Conservation (phyloP, 2,329 filamentous ascomycete species). For the Paraphoma sp. region DNA sequence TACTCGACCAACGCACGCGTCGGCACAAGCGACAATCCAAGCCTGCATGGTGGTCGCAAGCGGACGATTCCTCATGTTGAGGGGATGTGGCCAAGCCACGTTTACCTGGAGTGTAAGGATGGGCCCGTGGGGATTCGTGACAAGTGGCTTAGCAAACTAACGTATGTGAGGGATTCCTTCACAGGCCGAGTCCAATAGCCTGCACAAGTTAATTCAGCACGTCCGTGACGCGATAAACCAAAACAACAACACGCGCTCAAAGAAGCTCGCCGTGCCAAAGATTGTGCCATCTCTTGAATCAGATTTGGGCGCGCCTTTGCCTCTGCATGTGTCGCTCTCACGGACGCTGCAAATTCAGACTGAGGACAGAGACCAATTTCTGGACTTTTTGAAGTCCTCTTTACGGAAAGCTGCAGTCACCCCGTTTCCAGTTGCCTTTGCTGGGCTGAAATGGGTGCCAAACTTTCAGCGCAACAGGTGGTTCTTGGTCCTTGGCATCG, state of each 20-base stretch:
- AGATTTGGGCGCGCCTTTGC: constrained; percentile 77
- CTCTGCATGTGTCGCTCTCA: constrained; percentile 91
- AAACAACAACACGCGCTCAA: constrained; percentile 26
- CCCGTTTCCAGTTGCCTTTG: constrained; percentile 58
- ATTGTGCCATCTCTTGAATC: constrained; percentile 76
- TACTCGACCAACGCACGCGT: constrained; percentile 83
- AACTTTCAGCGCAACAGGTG: constrained; percentile 74
- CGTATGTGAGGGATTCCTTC: constrained; percentile 47
- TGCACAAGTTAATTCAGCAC: constrained; percentile 38
- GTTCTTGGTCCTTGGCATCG: constrained; percentile 79
- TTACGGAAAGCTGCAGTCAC: constrained; percentile 52
- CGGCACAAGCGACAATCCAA: constrained; percentile 80
- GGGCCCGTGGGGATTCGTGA: constrained; percentile 4
- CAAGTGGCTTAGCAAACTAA: constrained; percentile 32
- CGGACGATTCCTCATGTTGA: constrained; percentile 82
- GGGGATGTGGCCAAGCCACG: constrained; percentile 91
- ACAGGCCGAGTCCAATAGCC: constrained; percentile 36
- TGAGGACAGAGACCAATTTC: constrained; percentile 73
- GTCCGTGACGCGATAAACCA: constrained; percentile 26
- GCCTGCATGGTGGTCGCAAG: constrained; percentile 83
- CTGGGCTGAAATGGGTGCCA: constrained; percentile 66
- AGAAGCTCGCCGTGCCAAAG: constrained; percentile 36
- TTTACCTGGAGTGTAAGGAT: constrained; percentile 90
- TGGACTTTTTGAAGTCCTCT: constrained; percentile 60
- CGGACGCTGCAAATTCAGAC: constrained; percentile 78